Base-by-base conservation (phyloP, 2,329 filamentous ascomycete genomes). In the Nemania bipapillata region DNA sequence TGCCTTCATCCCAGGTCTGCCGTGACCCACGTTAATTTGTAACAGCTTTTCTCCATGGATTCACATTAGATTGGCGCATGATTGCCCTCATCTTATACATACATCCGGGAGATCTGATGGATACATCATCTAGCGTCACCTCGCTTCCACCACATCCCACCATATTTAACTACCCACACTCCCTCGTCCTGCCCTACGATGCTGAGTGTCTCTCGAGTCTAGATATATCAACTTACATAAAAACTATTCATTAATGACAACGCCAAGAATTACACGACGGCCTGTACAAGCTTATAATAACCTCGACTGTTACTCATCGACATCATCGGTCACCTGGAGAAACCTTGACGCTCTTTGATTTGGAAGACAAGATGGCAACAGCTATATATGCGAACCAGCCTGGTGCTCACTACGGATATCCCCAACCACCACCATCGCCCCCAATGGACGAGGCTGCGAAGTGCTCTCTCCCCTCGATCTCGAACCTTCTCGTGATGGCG, bases 391-490 rank as follows among this genome's bases (percentile, higher is more conserved):
- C 80, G 65, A 81, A 81, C 69, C 84, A 85, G 76, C 77, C 81
- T 68, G 81, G 81, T 76, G 75, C 81, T 73, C 84, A 85, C 67
- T 86, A 86, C 77, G 81, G 81, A 75, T 86, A 86, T 76, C 87
- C 88, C 56, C 87, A 89, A 76, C 87, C 89, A 59, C 91, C 91
- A 63, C 91, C 91, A 35, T 93, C 91, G 73, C 91, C 91, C 69
- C 91, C 91, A 50, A 89, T 92, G 79, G 91, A 94, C 75, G 91
- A 93, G 77, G 81, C 82, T 53, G 84, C 89, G 73, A 94, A 91
- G 82, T 96, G 92, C 77, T 97, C 94, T 58, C 84, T 98, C 66
- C 95, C 95, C 22, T 97, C 95, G 45, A 97, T 98, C 80, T 97
- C 94, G 42, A 95, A 93, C 80, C 86, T 98, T 65, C 86, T 98